A percentile compares a stretch with the other conserved stretches of the same genome.
These are phyloP conservation scores for Fusarium palustre DNA, from an alignment of 2,329 filamentous ascomycete species.

Conservation along the genomic window DNA sequence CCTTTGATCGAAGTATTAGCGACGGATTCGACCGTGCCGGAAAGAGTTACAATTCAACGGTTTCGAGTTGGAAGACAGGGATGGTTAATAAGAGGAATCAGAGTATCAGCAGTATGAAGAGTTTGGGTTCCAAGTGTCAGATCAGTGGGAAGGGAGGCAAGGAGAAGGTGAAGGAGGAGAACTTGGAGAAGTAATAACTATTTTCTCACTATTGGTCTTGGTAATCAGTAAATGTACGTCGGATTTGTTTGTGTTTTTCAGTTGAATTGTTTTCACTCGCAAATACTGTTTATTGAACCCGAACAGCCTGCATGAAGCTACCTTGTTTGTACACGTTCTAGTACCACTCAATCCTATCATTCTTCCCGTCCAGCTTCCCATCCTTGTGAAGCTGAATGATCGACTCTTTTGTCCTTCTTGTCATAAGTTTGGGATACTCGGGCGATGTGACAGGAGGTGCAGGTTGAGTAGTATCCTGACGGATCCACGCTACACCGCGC, in stretches of 20 bases:
- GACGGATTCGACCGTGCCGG: slow-evolving; percentile 10
- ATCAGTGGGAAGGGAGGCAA: not conserved
- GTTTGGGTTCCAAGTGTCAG: not conserved
- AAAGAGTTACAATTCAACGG: slow-evolving; percentile 2
- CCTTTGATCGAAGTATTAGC: slow-evolving; percentile 19
- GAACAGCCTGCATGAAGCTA: not conserved
- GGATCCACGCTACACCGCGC: slow-evolving; percentile 22
- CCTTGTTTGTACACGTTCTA: not conserved
- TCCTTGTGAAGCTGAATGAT: slow-evolving; percentile 9
- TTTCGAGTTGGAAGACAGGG: slow-evolving; percentile 7
- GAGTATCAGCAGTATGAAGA: slow-evolving; percentile 16
- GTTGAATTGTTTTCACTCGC: accelerated
- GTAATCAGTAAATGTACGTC: not conserved
- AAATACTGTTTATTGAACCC: not conserved
- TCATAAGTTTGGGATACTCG: slow-evolving; percentile 26
- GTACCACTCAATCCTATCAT: slow-evolving; percentile 30
- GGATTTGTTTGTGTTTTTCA: not conserved
- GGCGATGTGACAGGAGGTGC: slow-evolving; percentile 26
- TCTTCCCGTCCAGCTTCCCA: slow-evolving; percentile 14
- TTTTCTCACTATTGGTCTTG: accelerated
- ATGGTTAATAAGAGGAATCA: slow-evolving; percentile 17
- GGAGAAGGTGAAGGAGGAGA: not conserved
- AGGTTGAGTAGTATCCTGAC: slow-evolving; percentile 11
- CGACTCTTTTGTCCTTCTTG: slow-evolving; percentile 27
- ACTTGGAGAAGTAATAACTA: accelerated